Base-by-base conservation (phyloP, 2,329 filamentous ascomycete species). In the Beauveria sp. region DNA sequence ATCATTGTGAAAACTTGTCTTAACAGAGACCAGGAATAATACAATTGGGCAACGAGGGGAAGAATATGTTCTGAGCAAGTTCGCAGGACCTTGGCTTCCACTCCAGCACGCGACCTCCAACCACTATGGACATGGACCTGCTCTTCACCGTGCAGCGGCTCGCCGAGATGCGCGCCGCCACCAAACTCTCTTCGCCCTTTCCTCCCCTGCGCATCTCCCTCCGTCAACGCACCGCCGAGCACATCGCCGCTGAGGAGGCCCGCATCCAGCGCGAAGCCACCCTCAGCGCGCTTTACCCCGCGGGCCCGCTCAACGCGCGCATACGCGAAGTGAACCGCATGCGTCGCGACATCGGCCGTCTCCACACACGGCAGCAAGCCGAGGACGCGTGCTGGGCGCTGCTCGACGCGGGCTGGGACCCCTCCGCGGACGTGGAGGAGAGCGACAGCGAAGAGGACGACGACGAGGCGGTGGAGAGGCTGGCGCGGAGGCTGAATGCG, bases 401-500 rank as follows among this genome's bases (percentile, higher is more conserved):
- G 38, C 12, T 55, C 8, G 24, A 31, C 8, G 24, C 1, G 14
- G 7, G 38, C 3, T 55, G 52, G 52, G 38, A 55, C 24, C 5
- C 50, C 6, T 12, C 51, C 1, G 51, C 14, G 1, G 51, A 53
- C 20, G 31, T n/a, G 34, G 45, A 49, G 7, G 57, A 60, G 12
- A 43, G 38, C 34, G 46, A 42, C 24, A 42, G 57, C 57, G 38
- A 45, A 18, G 8, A 10, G 24, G 51, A 49, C 24, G 38, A 45
- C 42, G 24, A 34, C 28, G 26, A 38, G 8, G n/a, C 10, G n/a
- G 31, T 42, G 45, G 62, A 3, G 52, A 34, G 14, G 7, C 16
- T 24, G 10, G 43, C 61, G 6, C 18, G 10, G 14, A 3, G 10
- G 24, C 43, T 72, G 3, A 56, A 69, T 51, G n/a, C 52, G 3